phyloP scores from a whole-genome alignment of 1,139 yeast species.

The Kodamaea suecica region DNA sequence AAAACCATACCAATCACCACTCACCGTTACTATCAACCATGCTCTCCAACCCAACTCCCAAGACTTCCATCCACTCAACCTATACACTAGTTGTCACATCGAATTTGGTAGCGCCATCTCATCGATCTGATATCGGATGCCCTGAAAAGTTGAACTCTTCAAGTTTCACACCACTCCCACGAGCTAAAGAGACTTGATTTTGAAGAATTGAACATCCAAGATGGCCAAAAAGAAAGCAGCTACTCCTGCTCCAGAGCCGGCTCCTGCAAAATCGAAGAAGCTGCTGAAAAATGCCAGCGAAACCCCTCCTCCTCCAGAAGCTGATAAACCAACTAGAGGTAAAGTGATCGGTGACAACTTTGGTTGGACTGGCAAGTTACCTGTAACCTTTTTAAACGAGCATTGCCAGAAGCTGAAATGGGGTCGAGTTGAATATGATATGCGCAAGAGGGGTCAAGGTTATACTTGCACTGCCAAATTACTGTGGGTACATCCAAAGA shows the following conservation, averaged over 20 bases:
- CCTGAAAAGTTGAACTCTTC: not conserved
- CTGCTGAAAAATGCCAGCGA: not conserved
- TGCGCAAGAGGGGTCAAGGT: slow-evolving; percentile 52
- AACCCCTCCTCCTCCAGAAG: slow-evolving; percentile 1
- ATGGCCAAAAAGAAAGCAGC: slow-evolving; percentile 9
- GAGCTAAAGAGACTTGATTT: too few species aligned
- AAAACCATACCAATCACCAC: too few species aligned
- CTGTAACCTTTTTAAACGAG: slow-evolving; percentile 82
- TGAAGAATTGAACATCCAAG: too few species aligned
- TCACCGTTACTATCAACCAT: too few species aligned
- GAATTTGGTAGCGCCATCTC: too few species aligned
- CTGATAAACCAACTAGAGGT: slow-evolving; percentile 39
- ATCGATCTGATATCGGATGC: not conserved
- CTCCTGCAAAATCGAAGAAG: not conserved
- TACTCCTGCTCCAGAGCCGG: slow-evolving; percentile 3
- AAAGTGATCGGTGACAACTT: slow-evolving; percentile 46
- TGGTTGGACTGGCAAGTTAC: slow-evolving; percentile 93
- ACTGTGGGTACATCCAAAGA: slow-evolving; percentile 76
- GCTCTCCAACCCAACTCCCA: too few species aligned
- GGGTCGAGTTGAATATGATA: slow-evolving; percentile 79
- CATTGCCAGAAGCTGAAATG: slow-evolving; percentile 87
- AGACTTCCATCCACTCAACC: too few species aligned
- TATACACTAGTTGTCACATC: too few species aligned
- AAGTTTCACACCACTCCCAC: too few species aligned
- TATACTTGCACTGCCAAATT: slow-evolving; percentile 59